Conservation (phyloP, 768 basidiomycete species). For the Tephrocybe sp. region DNA sequence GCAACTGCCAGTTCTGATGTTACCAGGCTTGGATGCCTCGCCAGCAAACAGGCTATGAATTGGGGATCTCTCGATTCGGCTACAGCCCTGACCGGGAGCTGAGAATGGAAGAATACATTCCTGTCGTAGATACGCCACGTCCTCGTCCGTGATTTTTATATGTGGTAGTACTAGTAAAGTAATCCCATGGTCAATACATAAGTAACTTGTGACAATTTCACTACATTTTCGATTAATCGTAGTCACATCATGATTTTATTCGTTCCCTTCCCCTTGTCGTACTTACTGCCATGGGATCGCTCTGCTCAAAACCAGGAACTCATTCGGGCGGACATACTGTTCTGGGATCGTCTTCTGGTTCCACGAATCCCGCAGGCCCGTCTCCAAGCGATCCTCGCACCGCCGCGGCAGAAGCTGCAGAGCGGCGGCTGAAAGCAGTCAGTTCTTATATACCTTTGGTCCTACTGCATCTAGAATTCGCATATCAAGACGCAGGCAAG, state of each 20-base stretch:
- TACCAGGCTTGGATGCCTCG: conserved; percentile 57
- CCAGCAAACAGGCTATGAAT: conserved; percentile 45
- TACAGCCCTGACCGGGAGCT: conserved; percentile 37
- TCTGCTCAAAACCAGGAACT: conserved; percentile 51
- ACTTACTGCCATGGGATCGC: conserved; percentile 48
- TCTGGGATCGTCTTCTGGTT: conserved; percentile 36
- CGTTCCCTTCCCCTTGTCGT: not conserved
- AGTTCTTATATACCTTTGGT: conserved; percentile 24
- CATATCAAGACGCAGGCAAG: conserved; percentile 40
- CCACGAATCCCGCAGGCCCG: conserved; percentile 27
- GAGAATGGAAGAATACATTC: conserved; percentile 46
- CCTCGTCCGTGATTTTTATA: conserved; percentile 1
- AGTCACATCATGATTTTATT: conserved; percentile 12
- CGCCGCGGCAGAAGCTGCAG: conserved; percentile 65
- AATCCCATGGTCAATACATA: not conserved
- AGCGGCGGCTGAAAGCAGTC: conserved; percentile 57
- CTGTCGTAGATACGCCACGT: conserved; percentile 32
- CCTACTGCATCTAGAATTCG: conserved; percentile 18
- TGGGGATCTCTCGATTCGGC: conserved; percentile 44
- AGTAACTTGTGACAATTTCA: conserved; percentile 1
- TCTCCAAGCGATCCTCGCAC: conserved; percentile 43
- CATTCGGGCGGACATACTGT: conserved; percentile 51
- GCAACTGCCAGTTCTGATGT: conserved; percentile 6
- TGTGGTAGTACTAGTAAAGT: not conserved
- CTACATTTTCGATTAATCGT: too few relatives aligned